These are phyloP conservation scores for Podospora fimiseda DNA, from an alignment of 495 filamentous ascomycete species.

Conservation along the genomic window DNA sequence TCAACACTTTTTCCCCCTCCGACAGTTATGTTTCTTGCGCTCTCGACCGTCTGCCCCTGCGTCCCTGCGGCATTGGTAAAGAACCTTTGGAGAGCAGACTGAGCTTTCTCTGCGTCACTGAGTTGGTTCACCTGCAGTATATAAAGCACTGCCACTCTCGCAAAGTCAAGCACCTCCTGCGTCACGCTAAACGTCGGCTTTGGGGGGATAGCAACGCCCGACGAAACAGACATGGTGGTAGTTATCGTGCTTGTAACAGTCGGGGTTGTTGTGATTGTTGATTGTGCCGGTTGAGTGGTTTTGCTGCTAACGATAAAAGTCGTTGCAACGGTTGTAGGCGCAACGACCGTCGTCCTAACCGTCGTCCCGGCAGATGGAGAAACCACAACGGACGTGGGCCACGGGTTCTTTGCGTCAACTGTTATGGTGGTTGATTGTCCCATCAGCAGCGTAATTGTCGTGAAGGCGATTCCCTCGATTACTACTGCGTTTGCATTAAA, in stretches of 20 bases:
- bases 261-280: constrained; percentile 13
- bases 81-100: constrained; percentile 48
- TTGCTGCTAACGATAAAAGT: constrained; percentile 15
- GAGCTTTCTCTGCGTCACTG: constrained; percentile 48
- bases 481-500: constrained; percentile 20
- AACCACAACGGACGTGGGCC: neutral
- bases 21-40: constrained; percentile 38
- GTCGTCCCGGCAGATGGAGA: no score
- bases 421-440: constrained; percentile 30
- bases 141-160: constrained; percentile 56
- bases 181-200: constrained; percentile 32
- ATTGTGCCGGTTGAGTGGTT: no score
- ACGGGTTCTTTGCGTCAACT: constrained; percentile 12
- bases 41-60: constrained; percentile 16
- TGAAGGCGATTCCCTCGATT: constrained; percentile 25
- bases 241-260: constrained; percentile 21
- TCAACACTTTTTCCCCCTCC: constrained; percentile 40
- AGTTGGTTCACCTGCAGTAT: constrained; percentile 53
- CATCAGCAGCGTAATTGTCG: constrained; percentile 33
- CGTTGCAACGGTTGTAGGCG: constrained; percentile 8
- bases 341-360: constrained; percentile 27
- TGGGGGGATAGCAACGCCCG: constrained; percentile 22
- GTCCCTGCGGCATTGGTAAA: constrained; percentile 35
- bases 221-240: constrained; percentile 23
- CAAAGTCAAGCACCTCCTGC: constrained; percentile 57